Evolutionary conservation across 2,329 filamentous ascomycete genomes (phyloP).

Genomic region (Sporothrix sp.): DNA sequence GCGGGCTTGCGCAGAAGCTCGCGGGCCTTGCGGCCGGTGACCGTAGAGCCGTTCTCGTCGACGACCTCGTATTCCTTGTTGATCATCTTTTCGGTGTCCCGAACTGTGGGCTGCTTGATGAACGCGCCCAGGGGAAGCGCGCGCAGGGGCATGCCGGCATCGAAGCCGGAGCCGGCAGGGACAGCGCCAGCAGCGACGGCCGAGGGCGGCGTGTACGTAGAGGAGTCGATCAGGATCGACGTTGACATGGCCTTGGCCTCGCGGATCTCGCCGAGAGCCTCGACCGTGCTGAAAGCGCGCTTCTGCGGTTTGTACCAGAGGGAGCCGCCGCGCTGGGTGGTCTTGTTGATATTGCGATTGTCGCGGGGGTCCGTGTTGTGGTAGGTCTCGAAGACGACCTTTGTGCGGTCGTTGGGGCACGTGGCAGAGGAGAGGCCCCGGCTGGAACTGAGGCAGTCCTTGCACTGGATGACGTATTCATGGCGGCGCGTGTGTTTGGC

Average conservation of each 20-base stretch:
- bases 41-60: slow-evolving; percentile 34
- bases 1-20: slow-evolving; percentile 28
- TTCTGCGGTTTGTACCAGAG: background rate
- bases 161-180: slow-evolving; percentile 34
- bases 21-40: slow-evolving; percentile 35
- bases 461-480: slow-evolving; percentile 24
- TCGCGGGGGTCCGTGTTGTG: too few relatives aligned
- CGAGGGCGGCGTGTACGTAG: slow-evolving; percentile 16
- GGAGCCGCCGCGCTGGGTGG: background rate
- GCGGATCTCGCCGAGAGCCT: background rate
- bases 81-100: slow-evolving; percentile 33
- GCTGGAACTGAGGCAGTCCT: too few relatives aligned
- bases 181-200: slow-evolving; percentile 26
- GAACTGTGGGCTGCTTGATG: slow-evolving; percentile 25
- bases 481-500: slow-evolving; percentile 29
- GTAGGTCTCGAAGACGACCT: too few relatives aligned
- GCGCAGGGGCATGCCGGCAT: slow-evolving; percentile 30
- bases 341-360: too few relatives aligned
- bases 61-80: slow-evolving; percentile 40
- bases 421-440: too few relatives aligned
- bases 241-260: background rate
- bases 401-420: too few relatives aligned
- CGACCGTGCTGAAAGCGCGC: background rate
- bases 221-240: background rate
- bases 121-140: slow-evolving; percentile 31